Evolutionary conservation across 441 rosid species (phyloP), one percentile per base, ranked within the genome.

Genomic region (Croton setiger): DNA sequence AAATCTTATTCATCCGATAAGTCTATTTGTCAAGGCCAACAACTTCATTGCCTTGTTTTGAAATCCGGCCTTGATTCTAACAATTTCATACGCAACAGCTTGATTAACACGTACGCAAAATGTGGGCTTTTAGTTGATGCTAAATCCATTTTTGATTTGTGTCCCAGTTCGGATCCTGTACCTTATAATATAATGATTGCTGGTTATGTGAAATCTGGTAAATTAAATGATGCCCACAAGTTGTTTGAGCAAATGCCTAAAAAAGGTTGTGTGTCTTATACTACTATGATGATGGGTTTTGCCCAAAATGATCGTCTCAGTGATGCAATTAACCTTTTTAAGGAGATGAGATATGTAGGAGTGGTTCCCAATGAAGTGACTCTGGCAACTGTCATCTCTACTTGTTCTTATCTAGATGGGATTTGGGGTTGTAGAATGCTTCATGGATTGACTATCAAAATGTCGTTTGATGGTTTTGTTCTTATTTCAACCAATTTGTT

Each of bases 221-320:
- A 81, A 9, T 75, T 89, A 14, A 37, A 55, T 3, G 88, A 88
- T 11, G 96, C 97, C 4, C 80, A 82, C 20, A 57, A 72, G 57
- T 15, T 93, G 88, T 93, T 89, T 74, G 91, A 85, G 60, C 68
- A 39, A 80, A 89, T 86, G 91, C 90, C 93, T 60, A 60, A 36
- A 0, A 88, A 72, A 75, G 81, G 81, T 55, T 84, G 93, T 62
- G 91, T 93, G 63, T 83, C 97, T 0, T 93, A 77, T 52, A 82
- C 91, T 57, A 83, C 84, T 44, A 84, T 91, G 88, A 83, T 89
- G 17, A 85, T 87, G 82, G 96, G 96, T 31, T 89, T 85, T 64
- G 63, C 84, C 54, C 85, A 74, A 68, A 87, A 67, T 67, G 79
- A 70, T 58, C 67, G 51, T 56, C 85, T 83, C 86, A 65, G 37